Percentiles rank a stretch among this genome's conserved stretches.
phyloP scores from a whole-genome alignment of 805 yeast genomes.

The Scheffersomyces coipomensis region DNA sequence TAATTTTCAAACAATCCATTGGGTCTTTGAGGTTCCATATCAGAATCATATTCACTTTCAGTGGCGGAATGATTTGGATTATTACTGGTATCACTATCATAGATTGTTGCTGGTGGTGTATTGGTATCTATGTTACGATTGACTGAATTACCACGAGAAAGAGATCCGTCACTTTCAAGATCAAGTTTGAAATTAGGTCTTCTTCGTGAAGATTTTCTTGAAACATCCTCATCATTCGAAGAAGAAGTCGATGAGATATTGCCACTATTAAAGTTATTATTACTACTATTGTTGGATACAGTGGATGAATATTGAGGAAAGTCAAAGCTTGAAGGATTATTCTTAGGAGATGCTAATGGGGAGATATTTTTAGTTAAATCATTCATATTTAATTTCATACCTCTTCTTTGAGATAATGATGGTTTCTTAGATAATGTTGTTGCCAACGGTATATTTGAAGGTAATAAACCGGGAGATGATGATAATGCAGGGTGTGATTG shows the following conservation, averaged over 20 bases:
- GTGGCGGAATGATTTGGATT: slow-evolving; percentile 5
- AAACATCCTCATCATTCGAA: slow-evolving; percentile 11
- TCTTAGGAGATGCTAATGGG: slow-evolving; percentile 15
- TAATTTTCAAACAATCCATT: slow-evolving; percentile 78
- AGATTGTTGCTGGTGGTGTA: background rate
- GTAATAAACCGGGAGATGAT: slow-evolving; percentile 9
- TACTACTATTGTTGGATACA: background rate
- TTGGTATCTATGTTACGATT: background rate
- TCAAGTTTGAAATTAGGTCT: slow-evolving; percentile 39
- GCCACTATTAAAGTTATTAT: slow-evolving; percentile 4
- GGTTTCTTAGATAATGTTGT: slow-evolving; percentile 31
- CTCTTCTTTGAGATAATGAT: slow-evolving; percentile 53
- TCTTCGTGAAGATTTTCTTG: slow-evolving; percentile 36
- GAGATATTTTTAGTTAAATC: slow-evolving; percentile 18
- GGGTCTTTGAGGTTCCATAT: slow-evolving; percentile 31
- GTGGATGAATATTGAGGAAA: background rate
- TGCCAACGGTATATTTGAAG: background rate
- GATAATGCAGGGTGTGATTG: background rate
- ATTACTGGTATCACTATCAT: slow-evolving; percentile 1
- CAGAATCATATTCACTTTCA: slow-evolving; percentile 15
- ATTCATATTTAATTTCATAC: slow-evolving; percentile 48
- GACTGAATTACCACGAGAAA: background rate
- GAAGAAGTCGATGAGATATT: background rate
- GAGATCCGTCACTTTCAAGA: slow-evolving; percentile 15
- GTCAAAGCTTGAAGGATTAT: slow-evolving; percentile 10